Evolutionary conservation across 805 yeast genomes (phyloP).

Genomic region (Yamadazyma olivae): DNA sequence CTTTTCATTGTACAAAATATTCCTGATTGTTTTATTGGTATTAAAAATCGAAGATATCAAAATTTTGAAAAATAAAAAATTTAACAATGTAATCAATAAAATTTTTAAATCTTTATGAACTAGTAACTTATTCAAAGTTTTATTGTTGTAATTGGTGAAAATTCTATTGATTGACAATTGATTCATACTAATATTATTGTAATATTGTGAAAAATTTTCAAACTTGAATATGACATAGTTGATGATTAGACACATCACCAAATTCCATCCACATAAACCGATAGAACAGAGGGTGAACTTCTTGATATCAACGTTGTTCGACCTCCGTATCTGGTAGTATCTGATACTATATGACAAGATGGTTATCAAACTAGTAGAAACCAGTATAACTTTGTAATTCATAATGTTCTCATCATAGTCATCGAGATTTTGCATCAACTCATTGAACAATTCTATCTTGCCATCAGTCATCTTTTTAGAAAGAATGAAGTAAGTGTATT

Average conservation of each 20-base stretch:
- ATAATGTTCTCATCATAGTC: not conserved
- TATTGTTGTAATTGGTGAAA: not conserved
- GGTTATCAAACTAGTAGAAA: not conserved
- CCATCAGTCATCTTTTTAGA: no score
- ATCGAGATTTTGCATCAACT: slow-evolving; percentile 1
- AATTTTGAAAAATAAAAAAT: slow-evolving; percentile 1
- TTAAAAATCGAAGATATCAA: not conserved
- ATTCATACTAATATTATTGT: no score
- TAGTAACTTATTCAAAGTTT: not conserved
- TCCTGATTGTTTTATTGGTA: not conserved
- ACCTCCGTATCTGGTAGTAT: not conserved
- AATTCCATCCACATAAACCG: slow-evolving; percentile 2
- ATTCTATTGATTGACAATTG: slow-evolving; percentile 1
- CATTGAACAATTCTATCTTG: slow-evolving; percentile 2
- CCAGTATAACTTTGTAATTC: slow-evolving; percentile 2
- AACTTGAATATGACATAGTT: not conserved
- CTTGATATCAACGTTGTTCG: not conserved
- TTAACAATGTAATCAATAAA: not conserved
- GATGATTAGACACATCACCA: not conserved
- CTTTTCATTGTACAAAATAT: not conserved
- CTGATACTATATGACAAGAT: slow-evolving; percentile 2
- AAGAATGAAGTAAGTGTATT: no score
- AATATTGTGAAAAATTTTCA: not conserved
- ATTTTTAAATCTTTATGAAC: slow-evolving; percentile 1
- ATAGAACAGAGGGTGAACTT: not conserved